Base-by-base conservation (phyloP, 169 alveolate genomes). In the Eimeria sp. region DNA sequence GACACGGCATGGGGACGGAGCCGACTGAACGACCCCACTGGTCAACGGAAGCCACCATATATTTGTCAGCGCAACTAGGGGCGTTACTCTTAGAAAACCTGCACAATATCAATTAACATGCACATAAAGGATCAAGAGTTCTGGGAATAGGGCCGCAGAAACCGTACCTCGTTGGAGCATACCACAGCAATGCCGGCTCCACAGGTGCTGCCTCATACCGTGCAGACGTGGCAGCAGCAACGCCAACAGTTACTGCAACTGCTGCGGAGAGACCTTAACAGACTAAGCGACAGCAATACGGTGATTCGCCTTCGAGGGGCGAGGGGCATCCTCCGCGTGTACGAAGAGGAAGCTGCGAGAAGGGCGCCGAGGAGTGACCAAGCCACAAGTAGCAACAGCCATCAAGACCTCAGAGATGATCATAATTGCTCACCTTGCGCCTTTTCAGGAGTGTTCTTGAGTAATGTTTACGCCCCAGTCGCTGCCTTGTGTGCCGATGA, bases 401-500 rank as follows among this genome's bases (percentile, higher is more conserved):
- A 22, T 16, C 18, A 43, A 27, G 83, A 11, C 27, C 25, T 7
- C 65, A 10, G 16, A 40, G 45, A 22, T 34, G 63, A 34, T 58
- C 72, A 4, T 4, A 43, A 40, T 7, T 20, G 13, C 11, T 10
- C 45, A n/a, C 16, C 16, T 6, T 49, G 72, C 25, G 9, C 54
- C 51, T 87, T 87, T 63, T 58, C 83, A 10, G 82, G 45, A 18
- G 82, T 43, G 54, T 87, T 87, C 57, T 61, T 87, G 83, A 61
- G 82, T 18, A 87, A n/a, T 20, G 67, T 87, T 40, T 87, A 87
- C 43, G 16, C 93, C 22, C 65, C 80, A 87, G 30, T 87, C 54
- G 30, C 82, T 58, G 93, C 14, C 45, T 49, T 87, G 61, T 87
- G 93, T 72, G 82, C 82, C 45, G 93, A 87, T 45, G 93, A 63